Conservation (phyloP, 176 grass and related monocot species). For the Hordeum vulgare region DNA sequence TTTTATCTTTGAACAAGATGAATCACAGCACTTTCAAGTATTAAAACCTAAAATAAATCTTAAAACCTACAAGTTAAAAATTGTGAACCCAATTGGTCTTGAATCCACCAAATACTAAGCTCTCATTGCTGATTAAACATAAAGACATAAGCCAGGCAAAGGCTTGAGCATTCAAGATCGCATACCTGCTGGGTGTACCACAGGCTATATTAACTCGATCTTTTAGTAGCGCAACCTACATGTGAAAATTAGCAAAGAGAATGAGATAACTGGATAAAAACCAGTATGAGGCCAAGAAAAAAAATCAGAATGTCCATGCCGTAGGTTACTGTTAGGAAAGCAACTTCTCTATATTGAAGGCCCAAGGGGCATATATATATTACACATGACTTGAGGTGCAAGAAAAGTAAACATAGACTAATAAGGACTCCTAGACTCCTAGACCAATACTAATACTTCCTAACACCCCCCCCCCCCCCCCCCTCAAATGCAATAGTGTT, state of each 20-base stretch:
- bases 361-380: too few species aligned
- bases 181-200: conserved; percentile 93
- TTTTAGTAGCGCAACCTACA: conserved; percentile 60
- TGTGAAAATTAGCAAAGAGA: background rate
- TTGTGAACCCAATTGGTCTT: background rate
- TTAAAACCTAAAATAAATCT: background rate
- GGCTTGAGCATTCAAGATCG: conserved; percentile 19
- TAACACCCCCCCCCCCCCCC: too few species aligned
- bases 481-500: too few species aligned
- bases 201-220: conserved; percentile 81
- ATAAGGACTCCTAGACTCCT: too few species aligned
- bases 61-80: background rate
- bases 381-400: too few species aligned
- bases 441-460: too few species aligned
- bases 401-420: too few species aligned
- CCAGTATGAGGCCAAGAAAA: background rate
- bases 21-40: background rate
- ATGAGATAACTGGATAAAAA: background rate
- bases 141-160: background rate
- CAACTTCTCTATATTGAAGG: too few species aligned
- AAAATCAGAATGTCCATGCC: background rate
- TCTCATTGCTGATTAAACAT: background rate
- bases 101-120: background rate
- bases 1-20: conserved; percentile 4
- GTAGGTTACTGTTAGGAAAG: too few species aligned